phyloP scores from a whole-genome alignment of 2,329 filamentous ascomycete genomes.

The Paraphaeosphaeria sporulosa region DNA sequence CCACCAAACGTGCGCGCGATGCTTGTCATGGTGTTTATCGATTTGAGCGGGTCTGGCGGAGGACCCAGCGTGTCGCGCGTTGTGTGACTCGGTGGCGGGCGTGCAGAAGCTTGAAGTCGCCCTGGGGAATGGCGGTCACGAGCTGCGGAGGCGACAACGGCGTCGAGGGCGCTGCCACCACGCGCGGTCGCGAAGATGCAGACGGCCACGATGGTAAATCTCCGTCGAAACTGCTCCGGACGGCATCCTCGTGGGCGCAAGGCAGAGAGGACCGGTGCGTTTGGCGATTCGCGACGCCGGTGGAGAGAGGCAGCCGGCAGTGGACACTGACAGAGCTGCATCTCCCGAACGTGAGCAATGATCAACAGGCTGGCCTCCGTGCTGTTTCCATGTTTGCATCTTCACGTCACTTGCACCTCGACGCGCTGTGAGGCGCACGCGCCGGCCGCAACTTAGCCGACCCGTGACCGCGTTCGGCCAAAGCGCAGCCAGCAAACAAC shows the following conservation, averaged over 20 bases:
- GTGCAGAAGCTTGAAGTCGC: slow-evolving; percentile 16
- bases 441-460: slow-evolving; percentile 15
- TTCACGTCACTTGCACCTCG: neutral
- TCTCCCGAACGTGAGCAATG: slow-evolving; percentile 21
- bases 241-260: slow-evolving; percentile 6
- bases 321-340: slow-evolving; percentile 22
- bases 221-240: slow-evolving; percentile 4
- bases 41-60: slow-evolving; percentile 22
- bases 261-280: slow-evolving; percentile 19
- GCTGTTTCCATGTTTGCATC: slow-evolving; percentile 7
- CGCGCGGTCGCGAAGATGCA: neutral
- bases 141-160: slow-evolving; percentile 2
- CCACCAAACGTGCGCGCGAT: slow-evolving; percentile 21
- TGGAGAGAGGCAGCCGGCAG: slow-evolving; percentile 21
- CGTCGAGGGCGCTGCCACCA: neutral
- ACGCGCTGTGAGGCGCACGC: slow-evolving; percentile 8
- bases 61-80: slow-evolving; percentile 10
- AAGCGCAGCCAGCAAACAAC: slow-evolving; percentile 6
- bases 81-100: slow-evolving; percentile 1
- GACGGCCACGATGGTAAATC: slow-evolving; percentile 9
- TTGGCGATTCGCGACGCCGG: slow-evolving; percentile 19
- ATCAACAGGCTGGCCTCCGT: slow-evolving; percentile 24
- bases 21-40: slow-evolving; percentile 23
- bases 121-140: slow-evolving; percentile 5
- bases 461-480: slow-evolving; percentile 12